phyloP scores from a whole-genome alignment of 139 green algal species.

The Tetradesmus obliquus region DNA sequence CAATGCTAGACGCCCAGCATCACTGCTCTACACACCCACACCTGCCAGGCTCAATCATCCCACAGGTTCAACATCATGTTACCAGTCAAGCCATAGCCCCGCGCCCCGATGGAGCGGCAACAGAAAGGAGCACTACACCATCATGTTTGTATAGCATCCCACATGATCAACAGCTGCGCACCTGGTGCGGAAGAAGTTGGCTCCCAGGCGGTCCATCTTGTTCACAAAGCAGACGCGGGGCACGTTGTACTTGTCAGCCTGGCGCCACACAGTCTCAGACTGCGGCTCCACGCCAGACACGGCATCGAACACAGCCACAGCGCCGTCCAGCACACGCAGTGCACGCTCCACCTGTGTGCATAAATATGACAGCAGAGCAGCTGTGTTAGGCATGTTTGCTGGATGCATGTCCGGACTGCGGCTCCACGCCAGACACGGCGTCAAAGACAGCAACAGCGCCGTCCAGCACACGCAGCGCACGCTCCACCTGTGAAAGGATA shows the following conservation, averaged over 20 bases:
- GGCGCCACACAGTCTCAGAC: slow-evolving; percentile 98
- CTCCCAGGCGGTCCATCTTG: slow-evolving; percentile 99
- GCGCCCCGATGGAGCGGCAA: too few species aligned
- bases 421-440: slow-evolving; percentile 97
- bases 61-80: too few species aligned
- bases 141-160: too few species aligned
- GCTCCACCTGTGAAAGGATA: slow-evolving; percentile 93
- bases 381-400: not conserved
- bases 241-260: slow-evolving; percentile 98
- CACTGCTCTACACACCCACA: too few species aligned
- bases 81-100: too few species aligned
- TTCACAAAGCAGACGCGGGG: slow-evolving; percentile 99
- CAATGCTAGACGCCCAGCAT: too few species aligned
- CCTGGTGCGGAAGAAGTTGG: slow-evolving; percentile 90
- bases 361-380: not conserved
- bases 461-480: slow-evolving; percentile 98
- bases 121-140: too few species aligned
- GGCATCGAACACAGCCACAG: slow-evolving; percentile 96
- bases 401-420: slow-evolving; percentile 92
- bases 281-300: slow-evolving; percentile 99
- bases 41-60: too few species aligned
- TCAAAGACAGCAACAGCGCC: slow-evolving; percentile 98
- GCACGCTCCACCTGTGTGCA: slow-evolving; percentile 94
- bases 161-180: not conserved
- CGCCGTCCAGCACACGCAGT: slow-evolving; percentile 98